These are phyloP conservation scores for Chytridium lagenaria DNA, from an alignment of 371 early-diverging fungal species.

Conservation along the genomic window DNA sequence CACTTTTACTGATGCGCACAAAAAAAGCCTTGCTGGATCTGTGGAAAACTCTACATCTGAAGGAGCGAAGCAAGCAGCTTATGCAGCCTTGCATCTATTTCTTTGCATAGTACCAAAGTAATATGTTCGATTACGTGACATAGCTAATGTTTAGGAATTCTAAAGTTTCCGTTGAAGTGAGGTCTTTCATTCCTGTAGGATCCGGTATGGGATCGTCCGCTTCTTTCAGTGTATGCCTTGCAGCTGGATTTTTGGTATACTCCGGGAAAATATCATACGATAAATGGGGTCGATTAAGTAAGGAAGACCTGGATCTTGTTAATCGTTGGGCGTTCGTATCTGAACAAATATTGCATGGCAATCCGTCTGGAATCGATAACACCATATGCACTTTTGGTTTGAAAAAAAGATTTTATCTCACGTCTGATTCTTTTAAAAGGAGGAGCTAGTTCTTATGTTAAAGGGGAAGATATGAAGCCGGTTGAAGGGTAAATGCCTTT, in stretches of 20 bases:
- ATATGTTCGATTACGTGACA: not conserved
- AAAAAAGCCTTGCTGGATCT: slow-evolving; percentile 21
- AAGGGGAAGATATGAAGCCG: slow-evolving; percentile 29
- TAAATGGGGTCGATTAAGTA: slow-evolving; percentile 7
- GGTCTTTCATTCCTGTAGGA: slow-evolving; percentile 89
- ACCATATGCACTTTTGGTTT: slow-evolving; percentile 83
- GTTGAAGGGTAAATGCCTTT: slow-evolving; percentile 34
- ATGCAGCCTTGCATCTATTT: slow-evolving; percentile 56
- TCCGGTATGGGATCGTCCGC: slow-evolving; percentile 97
- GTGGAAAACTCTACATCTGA: slow-evolving; percentile 38
- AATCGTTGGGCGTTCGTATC: slow-evolving; percentile 88
- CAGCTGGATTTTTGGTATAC: slow-evolving; percentile 71
- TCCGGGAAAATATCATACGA: slow-evolving; percentile 11
- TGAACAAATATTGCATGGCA: slow-evolving; percentile 95
- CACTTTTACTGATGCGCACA: not conserved
- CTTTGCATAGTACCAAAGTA: not conserved
- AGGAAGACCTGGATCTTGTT: slow-evolving; percentile 57
- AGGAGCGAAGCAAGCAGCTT: slow-evolving; percentile 55
- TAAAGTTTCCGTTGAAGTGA: slow-evolving; percentile 54
- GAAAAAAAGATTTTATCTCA: not conserved
- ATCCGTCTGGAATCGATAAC: slow-evolving; percentile 95
- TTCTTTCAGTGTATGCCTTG: slow-evolving; percentile 81
- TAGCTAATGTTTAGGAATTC: not conserved
- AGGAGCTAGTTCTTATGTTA: slow-evolving; percentile 38
- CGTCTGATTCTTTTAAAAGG: slow-evolving; percentile 22